A percentile compares a stretch with the other conserved stretches of the same genome.
phyloP scores from a whole-genome alignment of 257 asterid species.

The Prunella vulgaris region DNA sequence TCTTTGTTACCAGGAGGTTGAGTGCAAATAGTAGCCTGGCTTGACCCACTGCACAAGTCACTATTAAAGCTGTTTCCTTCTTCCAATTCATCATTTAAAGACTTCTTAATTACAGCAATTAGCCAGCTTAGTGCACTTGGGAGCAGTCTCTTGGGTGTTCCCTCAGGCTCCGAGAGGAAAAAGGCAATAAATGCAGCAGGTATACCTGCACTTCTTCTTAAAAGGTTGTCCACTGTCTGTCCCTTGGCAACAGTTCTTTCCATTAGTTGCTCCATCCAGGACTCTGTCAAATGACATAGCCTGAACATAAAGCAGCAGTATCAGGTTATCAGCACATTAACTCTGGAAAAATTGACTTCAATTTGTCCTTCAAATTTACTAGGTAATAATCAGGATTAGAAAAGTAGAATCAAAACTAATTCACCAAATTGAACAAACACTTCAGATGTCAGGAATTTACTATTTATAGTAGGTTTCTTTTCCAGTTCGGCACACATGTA shows the following conservation, averaged over 20 bases:
- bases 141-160: conserved; percentile 85
- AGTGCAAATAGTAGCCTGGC: neutral
- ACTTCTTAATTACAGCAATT: conserved; percentile 54
- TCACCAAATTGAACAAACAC: neutral
- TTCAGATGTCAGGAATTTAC: conserved; percentile 5
- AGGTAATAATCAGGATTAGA: conserved; percentile 10
- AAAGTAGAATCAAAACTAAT: conserved; percentile 4
- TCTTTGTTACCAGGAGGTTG: conserved; percentile 32
- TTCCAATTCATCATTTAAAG: conserved; percentile 38
- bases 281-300: conserved; percentile 78
- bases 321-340: conserved; percentile 30
- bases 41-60: conserved; percentile 7
- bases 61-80: conserved; percentile 27
- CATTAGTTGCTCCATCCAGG: conserved; percentile 97
- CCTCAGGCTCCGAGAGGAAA: conserved; percentile 96
- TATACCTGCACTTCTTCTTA: conserved; percentile 99
- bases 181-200: conserved; percentile 97
- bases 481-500: neutral
- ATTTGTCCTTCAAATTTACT: neutral
- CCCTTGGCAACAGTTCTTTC: conserved; percentile 84
- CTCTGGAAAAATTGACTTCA: conserved; percentile 4
- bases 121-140: conserved; percentile 91
- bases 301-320: conserved; percentile 42
- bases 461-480: neutral
- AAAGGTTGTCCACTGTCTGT: conserved; percentile 92